Evolutionary conservation across 768 basidiomycete genomes (phyloP), one percentile per base, ranked within the genome.

Genomic region (Mycena chlorophos): DNA sequence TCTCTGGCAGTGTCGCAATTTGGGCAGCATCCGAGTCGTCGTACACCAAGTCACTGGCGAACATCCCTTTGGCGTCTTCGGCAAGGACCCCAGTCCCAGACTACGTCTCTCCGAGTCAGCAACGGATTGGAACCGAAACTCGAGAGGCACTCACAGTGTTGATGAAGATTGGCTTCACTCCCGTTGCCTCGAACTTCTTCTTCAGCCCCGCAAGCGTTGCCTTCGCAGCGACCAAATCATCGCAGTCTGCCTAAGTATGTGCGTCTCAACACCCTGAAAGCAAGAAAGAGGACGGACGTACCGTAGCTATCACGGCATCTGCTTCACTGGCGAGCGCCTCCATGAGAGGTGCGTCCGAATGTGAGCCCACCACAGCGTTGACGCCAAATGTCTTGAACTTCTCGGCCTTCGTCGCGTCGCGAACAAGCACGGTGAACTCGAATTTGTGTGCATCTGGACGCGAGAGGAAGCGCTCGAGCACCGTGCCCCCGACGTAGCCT

Each of bases 141-240:
- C 28, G 34, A 20, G 19, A 20, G 26, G 22, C 3, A 68, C 84
- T 61, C 61, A 85, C 87, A 0, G 85, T 86, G 62, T 89, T 83
- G 17, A 89, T 86, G 10, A 83, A 72, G 54, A 75, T 73, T 4
- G 84, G 76, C 2, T 67, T 63, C 2, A 65, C 70, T 3, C 80
- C 78, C 1, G 77, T 78, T 20, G 58, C 63, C 29, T 74, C 69
- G 47, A 76, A 67, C 20, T 74, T 68, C 59, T 73, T 77, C 70
- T 79, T 82, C 65, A 83, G 55, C 1, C 87, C 86, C 13, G 65
- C 71, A 53, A 88, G 66, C 10, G 80, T 77, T 1, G 81, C 79
- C 34, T 74, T 60, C 0, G 72, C 73, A 0, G 79, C 78, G 0
- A 65, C 63, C 0, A 78, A 51, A 49, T 85, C 67, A 57, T 88